Conservation (phyloP, 2,329 filamentous ascomycete species). For the Stagonosporopsis tanaceti region DNA sequence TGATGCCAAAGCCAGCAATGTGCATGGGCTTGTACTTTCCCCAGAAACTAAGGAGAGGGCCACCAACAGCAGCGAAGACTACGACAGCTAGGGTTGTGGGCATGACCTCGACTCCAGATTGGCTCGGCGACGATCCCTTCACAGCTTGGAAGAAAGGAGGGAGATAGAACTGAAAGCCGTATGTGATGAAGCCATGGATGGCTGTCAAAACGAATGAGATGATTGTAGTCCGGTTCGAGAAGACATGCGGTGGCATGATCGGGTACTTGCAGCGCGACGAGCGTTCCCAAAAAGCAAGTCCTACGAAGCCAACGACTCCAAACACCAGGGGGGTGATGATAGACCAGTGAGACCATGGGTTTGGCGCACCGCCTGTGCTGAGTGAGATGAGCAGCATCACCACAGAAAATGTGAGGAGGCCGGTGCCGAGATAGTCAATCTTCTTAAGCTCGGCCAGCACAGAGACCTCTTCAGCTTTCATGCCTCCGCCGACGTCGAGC, state of each 20-base stretch:
- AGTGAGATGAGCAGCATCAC: constrained; percentile 56
- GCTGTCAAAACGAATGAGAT: constrained; percentile 47
- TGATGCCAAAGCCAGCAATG: constrained; percentile 32
- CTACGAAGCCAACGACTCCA: constrained; percentile 51
- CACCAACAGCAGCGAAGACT: constrained; percentile 30
- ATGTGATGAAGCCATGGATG: constrained; percentile 41
- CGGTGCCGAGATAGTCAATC: constrained; percentile 56
- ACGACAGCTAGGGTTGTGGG: constrained; percentile 37
- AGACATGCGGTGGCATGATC: constrained; percentile 55
- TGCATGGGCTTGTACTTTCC: constrained; percentile 42
- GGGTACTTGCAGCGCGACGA: constrained; percentile 40
- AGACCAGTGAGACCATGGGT: constrained; percentile 53
- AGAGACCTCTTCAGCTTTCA: constrained; percentile 20
- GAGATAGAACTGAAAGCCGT: constrained; percentile 40
- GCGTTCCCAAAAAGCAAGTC: constrained; percentile 52
- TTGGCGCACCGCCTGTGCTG: constrained; percentile 54
- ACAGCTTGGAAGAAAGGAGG: constrained; percentile 43
- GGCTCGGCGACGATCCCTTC: constrained; percentile 27
- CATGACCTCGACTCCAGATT: constrained; percentile 40
- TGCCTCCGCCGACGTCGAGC: constrained; percentile 38
- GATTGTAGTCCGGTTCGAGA: constrained; percentile 53
- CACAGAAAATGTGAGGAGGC: constrained; percentile 52
- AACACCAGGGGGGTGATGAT: constrained; percentile 56
- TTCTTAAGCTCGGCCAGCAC: constrained; percentile 30
- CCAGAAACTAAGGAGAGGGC: constrained; percentile 30